Base-by-base conservation (phyloP, 169 alveolate genomes). In the Eimeria acervulina region DNA sequence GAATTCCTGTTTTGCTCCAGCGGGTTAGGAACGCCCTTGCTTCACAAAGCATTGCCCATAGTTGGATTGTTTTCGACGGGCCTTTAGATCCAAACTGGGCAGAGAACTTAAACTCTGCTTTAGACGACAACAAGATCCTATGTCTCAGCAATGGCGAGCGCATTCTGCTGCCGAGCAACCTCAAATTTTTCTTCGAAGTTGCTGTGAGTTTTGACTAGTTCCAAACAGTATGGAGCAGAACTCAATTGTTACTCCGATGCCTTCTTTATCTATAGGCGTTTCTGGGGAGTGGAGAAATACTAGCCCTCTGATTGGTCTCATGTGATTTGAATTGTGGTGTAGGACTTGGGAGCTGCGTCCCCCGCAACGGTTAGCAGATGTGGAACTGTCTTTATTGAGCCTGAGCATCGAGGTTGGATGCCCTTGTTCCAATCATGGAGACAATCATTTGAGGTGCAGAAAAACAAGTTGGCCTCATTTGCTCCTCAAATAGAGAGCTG, bases 71-170 rank as follows among this genome's bases (percentile, higher is more conserved):
- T 44, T 97, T 99, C 59, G 99, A 99, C 96, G 99, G 99, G 33
- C 99, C 99, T 95, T 97, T 99, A 44, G 99, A 99, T 94, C 99
- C 99, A 21, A 99, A 98, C 88, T 99, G 99, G 99, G 98, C 98
- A 74, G 99, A 99, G 97, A 96, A 99, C 33, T 96, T 98, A 96
- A 99, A 99, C 97, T 98, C 99, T 47, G 99, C 98, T 33, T 90
- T 98, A 99, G 99, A 99, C 96, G 99, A 99, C 96, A 99, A 98
- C 97, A 98, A 98, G 88, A 98, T 98, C 74, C 97, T 99, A 5
- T 98, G 99, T 42, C 97, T 98, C 51, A 98, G 98, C 89, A 98
- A 98, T 51, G 99, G 99, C 40, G 99, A 99, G 96, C 95, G 99
- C 63, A 98, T 98, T 95, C 99, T 99, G 38, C 97, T 99, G 55